phyloP scores from a whole-genome alignment of 441 rosid genomes.

The Adansonia gregorii region DNA sequence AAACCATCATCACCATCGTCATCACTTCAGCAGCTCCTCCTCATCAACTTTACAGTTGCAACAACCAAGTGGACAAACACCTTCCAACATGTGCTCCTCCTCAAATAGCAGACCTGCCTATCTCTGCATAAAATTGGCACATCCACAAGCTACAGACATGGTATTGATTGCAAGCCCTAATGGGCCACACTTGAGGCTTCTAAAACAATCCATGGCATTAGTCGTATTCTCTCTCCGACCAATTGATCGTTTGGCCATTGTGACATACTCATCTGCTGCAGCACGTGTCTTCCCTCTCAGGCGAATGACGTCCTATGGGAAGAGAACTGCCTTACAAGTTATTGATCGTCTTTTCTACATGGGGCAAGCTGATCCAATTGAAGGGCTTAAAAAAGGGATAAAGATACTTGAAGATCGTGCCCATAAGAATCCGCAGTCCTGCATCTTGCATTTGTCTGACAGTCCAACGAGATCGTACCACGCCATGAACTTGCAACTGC shows the following conservation, averaged over 20 bases:
- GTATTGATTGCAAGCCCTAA: slow-evolving; percentile 82
- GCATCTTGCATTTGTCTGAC: slow-evolving; percentile 72
- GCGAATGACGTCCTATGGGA: slow-evolving; percentile 83
- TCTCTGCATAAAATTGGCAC: slow-evolving; percentile 65
- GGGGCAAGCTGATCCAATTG: slow-evolving; percentile 78
- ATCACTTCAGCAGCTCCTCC: slow-evolving; percentile 42
- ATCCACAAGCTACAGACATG: slow-evolving; percentile 64
- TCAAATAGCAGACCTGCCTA: slow-evolving; percentile 48
- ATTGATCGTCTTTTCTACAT: slow-evolving; percentile 78
- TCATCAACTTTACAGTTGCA: slow-evolving; percentile 38
- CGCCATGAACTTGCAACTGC: slow-evolving; percentile 43
- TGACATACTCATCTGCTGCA: slow-evolving; percentile 75
- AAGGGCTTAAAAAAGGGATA: slow-evolving; percentile 75
- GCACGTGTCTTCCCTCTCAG: slow-evolving; percentile 74
- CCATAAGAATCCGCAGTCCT: slow-evolving; percentile 66
- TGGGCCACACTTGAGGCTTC: slow-evolving; percentile 77
- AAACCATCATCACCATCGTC: slow-evolving; percentile 35
- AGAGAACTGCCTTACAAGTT: slow-evolving; percentile 71
- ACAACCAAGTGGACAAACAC: slow-evolving; percentile 36
- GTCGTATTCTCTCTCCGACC: slow-evolving; percentile 76
- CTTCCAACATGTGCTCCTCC: slow-evolving; percentile 37
- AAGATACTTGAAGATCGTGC: slow-evolving; percentile 80
- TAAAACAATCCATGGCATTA: slow-evolving; percentile 80
- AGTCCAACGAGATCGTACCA: slow-evolving; percentile 63
- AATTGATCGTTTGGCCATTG: slow-evolving; percentile 75